Evolutionary conservation across 805 yeast genomes (phyloP), one percentile per base, ranked within the genome.

Genomic region (Starmerella apicola): DNA sequence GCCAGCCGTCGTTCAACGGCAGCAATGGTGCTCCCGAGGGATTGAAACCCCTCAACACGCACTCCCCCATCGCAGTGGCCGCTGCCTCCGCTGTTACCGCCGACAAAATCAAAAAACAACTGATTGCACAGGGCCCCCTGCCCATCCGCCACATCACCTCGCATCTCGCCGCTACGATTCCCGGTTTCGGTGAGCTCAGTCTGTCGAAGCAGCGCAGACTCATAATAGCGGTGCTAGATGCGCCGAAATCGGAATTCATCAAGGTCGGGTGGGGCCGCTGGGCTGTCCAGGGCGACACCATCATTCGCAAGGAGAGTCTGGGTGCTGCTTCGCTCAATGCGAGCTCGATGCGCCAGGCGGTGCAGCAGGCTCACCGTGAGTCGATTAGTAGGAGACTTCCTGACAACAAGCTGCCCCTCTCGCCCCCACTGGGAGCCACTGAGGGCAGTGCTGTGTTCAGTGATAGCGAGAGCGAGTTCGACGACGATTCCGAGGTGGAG

Each of bases 181-280:
- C 78, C 1, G 79, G 83, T 23, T 86, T 86, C 58, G 83, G 82
- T 41, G 73, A 73, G 48, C 64, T 86, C 41, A 80, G 93, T 2
- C 67, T 84, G 17, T 81, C 94, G 9, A 86, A 86, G 55, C 95
- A 86, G 61, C 71, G 96, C 55, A 68, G 96, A 44, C 69, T 86
- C 42, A 86, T 86, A 23, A 86, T 86, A 78, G 76, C 85, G 12
- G 91, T 86, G 29, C 70, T 86, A 61, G 95, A 84, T 51, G 71
- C 73, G 48, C 80, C 81, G 8, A 82, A 76, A 52, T 50, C 67
- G 1, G 64, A 59, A 31, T 86, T 86, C 62, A 94, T 84, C 54
- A 86, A 86, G 62, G 84, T 86, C 24, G 95, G 96, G 18, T 86
- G 97, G 97, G 97, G 97, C 44, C 93, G 86, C 58, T 86, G 97